phyloP scores from a whole-genome alignment of 306 rosid genomes.

The Cercis canadensis region DNA sequence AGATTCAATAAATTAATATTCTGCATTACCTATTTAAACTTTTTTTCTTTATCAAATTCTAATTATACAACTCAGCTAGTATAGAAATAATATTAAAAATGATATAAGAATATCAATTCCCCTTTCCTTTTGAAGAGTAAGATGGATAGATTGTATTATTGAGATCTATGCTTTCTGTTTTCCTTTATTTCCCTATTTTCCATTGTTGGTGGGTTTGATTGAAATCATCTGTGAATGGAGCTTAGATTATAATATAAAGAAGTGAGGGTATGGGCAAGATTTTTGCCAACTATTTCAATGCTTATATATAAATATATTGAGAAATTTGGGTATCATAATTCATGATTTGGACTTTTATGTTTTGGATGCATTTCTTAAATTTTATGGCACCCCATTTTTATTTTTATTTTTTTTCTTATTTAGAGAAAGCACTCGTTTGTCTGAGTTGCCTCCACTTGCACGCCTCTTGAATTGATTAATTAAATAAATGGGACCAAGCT shows the following conservation, averaged over 20 bases:
- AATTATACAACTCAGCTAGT: too few species aligned
- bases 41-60: too few species aligned
- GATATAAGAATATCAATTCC: background rate
- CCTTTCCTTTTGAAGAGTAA: background rate
- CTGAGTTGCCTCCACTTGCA: conserved; percentile 27
- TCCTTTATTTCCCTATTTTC: too few species aligned
- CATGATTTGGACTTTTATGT: background rate
- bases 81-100: too few species aligned
- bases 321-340: background rate
- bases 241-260: background rate
- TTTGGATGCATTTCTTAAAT: background rate
- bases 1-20: too few species aligned
- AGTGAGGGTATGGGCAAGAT: conserved; percentile 43
- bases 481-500: conserved; percentile 32
- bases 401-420: background rate
- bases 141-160: conserved; percentile 1
- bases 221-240: conserved; percentile 10
- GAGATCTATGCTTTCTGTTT: background rate
- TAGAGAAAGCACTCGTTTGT: background rate
- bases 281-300: conserved; percentile 38
- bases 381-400: background rate
- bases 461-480: conserved; percentile 32
- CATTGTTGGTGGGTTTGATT: conserved; percentile 22
- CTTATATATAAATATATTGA: conserved; percentile 8
- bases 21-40: too few species aligned